Evolutionary conservation across 257 asterid genomes (phyloP).

Genomic region (Forsythia viridissima): DNA sequence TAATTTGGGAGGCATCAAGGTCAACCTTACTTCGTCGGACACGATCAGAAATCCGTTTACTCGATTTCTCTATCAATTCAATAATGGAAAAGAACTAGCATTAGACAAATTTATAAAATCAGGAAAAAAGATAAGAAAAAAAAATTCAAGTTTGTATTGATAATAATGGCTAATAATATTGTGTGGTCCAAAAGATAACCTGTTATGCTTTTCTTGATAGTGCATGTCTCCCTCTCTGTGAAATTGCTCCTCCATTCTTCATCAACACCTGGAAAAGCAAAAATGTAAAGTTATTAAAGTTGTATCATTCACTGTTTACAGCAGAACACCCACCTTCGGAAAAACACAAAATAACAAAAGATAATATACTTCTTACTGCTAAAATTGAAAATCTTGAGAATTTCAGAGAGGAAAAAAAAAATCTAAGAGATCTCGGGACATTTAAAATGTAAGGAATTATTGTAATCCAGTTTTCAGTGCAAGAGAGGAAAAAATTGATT

Average conservation of each 20-base stretch:
- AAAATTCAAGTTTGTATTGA: background rate
- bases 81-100: conserved; percentile 9
- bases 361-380: conserved; percentile 17
- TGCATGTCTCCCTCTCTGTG: conserved; percentile 78
- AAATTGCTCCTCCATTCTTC: conserved; percentile 88
- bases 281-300: conserved; percentile 48
- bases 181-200: conserved; percentile 85
- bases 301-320: conserved; percentile 43
- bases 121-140: background rate
- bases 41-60: conserved; percentile 47
- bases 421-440: conserved; percentile 36
- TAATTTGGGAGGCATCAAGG: conserved; percentile 62
- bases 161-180: conserved; percentile 24
- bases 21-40: conserved; percentile 63
- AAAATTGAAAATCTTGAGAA: conserved; percentile 23
- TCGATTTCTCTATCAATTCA: conserved; percentile 46
- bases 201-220: conserved; percentile 86
- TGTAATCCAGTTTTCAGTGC: conserved; percentile 24
- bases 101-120: background rate
- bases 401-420: conserved; percentile 30
- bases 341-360: conserved; percentile 16
- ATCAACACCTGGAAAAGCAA: conserved; percentile 87
- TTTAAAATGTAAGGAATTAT: conserved; percentile 27
- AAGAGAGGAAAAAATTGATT: conserved; percentile 26
- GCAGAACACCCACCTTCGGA: conserved; percentile 51